Evolutionary conservation across 2,329 filamentous ascomycete species (phyloP).

Genomic region (Colletotrichum incanum): DNA sequence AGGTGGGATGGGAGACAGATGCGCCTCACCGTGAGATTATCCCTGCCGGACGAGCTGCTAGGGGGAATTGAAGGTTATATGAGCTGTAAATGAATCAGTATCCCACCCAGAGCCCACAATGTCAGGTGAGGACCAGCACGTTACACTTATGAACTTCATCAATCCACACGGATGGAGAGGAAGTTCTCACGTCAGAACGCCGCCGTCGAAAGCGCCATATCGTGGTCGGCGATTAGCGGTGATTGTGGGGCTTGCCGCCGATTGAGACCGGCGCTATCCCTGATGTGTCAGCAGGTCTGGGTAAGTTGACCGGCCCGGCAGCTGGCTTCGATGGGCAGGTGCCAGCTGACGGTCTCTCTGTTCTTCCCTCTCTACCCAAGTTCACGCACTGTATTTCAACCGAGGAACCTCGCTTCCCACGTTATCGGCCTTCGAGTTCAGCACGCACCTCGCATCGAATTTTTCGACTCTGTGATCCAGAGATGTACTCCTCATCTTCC

Average conservation of each 20-base stretch:
- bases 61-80: neutral
- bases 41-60: slow-evolving; percentile 12
- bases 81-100: neutral
- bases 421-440: neutral
- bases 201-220: slow-evolving; percentile 16
- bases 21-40: slow-evolving; percentile 28
- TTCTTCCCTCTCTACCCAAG: no score
- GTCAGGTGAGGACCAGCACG: neutral
- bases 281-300: slow-evolving; percentile 3
- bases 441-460: neutral
- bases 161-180: neutral
- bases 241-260: slow-evolving; percentile 19
- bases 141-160: neutral
- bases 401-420: neutral
- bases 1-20: slow-evolving; percentile 17
- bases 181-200: slow-evolving; percentile 35
- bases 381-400: no score
- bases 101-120: neutral
- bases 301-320: neutral
- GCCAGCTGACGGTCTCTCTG: neutral
- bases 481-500: no score
- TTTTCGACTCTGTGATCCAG: no score
- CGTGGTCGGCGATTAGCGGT: slow-evolving; percentile 27
- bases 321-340: neutral
- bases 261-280: neutral